Base-by-base conservation (phyloP, 345 rosid species). In the Corymbia maculata region DNA sequence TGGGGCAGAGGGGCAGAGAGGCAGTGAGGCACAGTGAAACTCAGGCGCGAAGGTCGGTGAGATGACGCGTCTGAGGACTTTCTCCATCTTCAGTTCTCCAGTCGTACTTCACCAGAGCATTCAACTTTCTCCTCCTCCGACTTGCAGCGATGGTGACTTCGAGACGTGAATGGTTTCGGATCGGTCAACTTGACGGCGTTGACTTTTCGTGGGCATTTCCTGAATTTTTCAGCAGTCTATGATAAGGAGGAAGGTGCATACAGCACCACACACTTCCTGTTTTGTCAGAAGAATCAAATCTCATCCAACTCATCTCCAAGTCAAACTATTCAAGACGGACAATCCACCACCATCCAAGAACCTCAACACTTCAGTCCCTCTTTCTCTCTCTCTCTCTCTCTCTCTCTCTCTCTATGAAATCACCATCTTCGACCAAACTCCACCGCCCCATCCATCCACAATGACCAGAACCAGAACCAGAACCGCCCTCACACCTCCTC, bases 171-270 rank as follows among this genome's bases (percentile, higher is more conserved):
- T 36, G 42, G 42, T 36, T 36, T 36, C 42, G 42, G 44, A 16
- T 32, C 3, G 90, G 90, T 87, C 91, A 87, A 89, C 52, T 87
- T 86, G 61, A 26, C 32, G 66, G 47, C 70, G 53, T 75, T 59
- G 80, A 49, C 13, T 68, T 68, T 68, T 36, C 42, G 4, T 36
- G 42, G 42, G 42, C 42, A 36, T 36, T 36, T 36, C 42, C 42
- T 36, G 42, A 36, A 36, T 36, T 36, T 36, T 90, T 91, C 92
- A 92, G 89, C 88, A 19, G 92, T 91, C 92, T 4, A 88, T 87
- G 85, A 85, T 91, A 19, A 52, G 21, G 8, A 7, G 19, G 82
- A 2, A 47, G 91, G 64, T 85, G 4, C 8, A 19, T 21, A 4
- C 45, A 4, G 8, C 22, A 68, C 79, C 79, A 8, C 79, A 2